These are phyloP conservation scores for Colletotrichum caudatum DNA, from an alignment of 2,329 filamentous ascomycete species.

Conservation along the genomic window DNA sequence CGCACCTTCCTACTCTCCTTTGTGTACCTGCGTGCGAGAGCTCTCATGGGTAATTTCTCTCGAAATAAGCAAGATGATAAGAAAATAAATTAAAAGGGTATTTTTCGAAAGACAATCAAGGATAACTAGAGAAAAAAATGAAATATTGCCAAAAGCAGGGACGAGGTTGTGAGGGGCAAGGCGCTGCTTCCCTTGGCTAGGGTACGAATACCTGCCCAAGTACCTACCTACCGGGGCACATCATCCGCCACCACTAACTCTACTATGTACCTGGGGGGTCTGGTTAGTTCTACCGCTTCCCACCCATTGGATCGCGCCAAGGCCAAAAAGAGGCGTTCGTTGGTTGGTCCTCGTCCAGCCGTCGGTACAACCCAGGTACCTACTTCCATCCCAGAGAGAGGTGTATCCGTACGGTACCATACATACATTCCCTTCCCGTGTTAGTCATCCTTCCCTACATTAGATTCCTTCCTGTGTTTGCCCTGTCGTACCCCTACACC, in stretches of 20 bases:
- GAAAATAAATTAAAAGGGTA: not conserved
- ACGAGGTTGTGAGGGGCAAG: conserved; percentile 13
- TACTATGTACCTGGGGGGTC: not conserved
- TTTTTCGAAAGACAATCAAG: not conserved
- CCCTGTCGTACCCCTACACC: conserved; percentile 21
- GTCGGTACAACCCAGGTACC: not conserved
- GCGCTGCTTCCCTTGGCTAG: conserved; percentile 8
- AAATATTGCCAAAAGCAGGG: not conserved
- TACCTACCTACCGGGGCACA: too few species aligned
- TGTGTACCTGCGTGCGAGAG: conserved; percentile 16
- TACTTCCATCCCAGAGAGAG: too few species aligned
- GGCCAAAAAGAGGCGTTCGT: conserved; percentile 11
- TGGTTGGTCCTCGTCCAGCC: conserved; percentile 31
- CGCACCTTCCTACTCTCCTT: conserved; percentile 4
- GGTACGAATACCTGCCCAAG: not conserved
- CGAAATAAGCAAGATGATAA: not conserved
- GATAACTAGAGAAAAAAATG: too few species aligned
- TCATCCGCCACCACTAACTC: not conserved
- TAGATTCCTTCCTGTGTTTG: conserved; percentile 10
- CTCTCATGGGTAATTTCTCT: conserved; percentile 28
- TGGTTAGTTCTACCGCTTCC: conserved; percentile 27
- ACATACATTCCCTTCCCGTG: not conserved
- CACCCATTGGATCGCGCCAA: conserved; percentile 32
- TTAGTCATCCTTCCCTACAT: not conserved
- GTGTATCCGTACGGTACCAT: too few species aligned